These are phyloP conservation scores for Phytophthora citricola DNA, from an alignment of 352 stramenopile species.

Conservation along the genomic window DNA sequence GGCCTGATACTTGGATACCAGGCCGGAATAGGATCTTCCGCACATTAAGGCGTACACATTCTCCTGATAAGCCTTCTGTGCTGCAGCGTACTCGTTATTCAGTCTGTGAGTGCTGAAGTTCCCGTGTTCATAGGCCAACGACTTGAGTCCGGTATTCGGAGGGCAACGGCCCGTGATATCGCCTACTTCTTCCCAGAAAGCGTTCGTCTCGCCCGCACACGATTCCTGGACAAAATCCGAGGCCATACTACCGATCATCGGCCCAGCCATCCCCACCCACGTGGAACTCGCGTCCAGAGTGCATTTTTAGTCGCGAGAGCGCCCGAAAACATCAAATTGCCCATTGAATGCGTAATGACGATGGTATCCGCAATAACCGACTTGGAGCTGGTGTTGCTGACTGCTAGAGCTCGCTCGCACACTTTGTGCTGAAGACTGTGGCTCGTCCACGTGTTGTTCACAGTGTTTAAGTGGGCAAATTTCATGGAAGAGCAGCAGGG, in stretches of 20 bases:
- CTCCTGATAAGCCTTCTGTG: constrained; percentile 31
- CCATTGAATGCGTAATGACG: constrained; percentile 32
- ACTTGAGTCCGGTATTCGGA: constrained; percentile 31
- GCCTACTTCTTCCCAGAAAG: constrained; percentile 22
- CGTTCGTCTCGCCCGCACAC: constrained; percentile 18
- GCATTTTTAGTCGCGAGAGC: constrained; percentile 28
- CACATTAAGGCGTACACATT: constrained; percentile 43
- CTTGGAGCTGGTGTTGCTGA: constrained; percentile 16
- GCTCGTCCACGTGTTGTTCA: constrained; percentile 26
- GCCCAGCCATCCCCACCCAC: constrained; percentile 39
- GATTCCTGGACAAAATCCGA: constrained; percentile 28
- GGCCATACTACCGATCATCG: constrained; percentile 32
- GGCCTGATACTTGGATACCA: constrained; percentile 36
- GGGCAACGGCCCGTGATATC: constrained; percentile 31
- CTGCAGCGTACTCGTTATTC: constrained; percentile 31
- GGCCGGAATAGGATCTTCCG: constrained; percentile 31
- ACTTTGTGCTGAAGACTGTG: constrained; percentile 21
- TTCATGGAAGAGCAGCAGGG: constrained; percentile 28
- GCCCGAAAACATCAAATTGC: constrained; percentile 29
- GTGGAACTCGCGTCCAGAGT: constrained; percentile 28
- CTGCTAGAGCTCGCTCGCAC: constrained; percentile 19
- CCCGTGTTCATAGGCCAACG: constrained; percentile 38
- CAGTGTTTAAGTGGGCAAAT: constrained; percentile 20
- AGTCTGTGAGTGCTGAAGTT: constrained; percentile 21
- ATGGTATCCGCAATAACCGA: constrained; percentile 26